Percentiles rank a stretch among this genome's conserved stretches.
These are phyloP conservation scores for Arachis stenosperma DNA, from an alignment of 306 rosid genomes.

Conservation along the genomic window DNA sequence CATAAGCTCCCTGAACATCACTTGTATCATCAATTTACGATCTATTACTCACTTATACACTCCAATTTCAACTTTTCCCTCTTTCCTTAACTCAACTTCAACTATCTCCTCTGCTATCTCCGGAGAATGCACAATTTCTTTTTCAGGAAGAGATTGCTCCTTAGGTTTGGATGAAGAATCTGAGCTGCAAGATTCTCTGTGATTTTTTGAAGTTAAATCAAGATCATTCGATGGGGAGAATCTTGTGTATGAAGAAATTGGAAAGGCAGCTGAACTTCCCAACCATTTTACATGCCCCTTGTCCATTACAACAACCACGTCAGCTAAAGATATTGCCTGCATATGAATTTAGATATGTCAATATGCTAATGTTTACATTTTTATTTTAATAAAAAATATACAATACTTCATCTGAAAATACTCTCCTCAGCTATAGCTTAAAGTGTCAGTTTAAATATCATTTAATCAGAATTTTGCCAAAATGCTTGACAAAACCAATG, in stretches of 20 bases:
- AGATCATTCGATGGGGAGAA: slow-evolving; percentile 78
- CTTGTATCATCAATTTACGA: slow-evolving; percentile 1
- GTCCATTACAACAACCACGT: slow-evolving; percentile 72
- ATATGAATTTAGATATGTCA: slow-evolving; percentile 31
- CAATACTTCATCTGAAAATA: slow-evolving; percentile 12
- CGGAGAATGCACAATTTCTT: slow-evolving; percentile 34
- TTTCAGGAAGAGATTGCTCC: slow-evolving; percentile 44
- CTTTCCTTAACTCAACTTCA: slow-evolving; percentile 82
- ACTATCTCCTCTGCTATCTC: slow-evolving; percentile 57
- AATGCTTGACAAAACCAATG: slow-evolving; percentile 22
- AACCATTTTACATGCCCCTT: slow-evolving; percentile 85
- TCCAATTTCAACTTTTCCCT: slow-evolving; percentile 80
- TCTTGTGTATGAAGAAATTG: slow-evolving; percentile 57
- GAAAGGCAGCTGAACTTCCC: slow-evolving; percentile 62
- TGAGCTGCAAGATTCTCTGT: slow-evolving; percentile 49
- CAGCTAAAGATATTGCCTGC: slow-evolving; percentile 91
- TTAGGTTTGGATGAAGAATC: slow-evolving; percentile 41
- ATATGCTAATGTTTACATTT: slow-evolving; percentile 16
- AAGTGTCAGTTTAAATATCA: slow-evolving; percentile 2
- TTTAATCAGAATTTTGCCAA: neutral
- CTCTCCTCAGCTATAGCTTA: neutral
- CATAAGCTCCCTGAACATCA: slow-evolving; percentile 15
- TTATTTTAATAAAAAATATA: slow-evolving; percentile 18
- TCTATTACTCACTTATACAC: slow-evolving; percentile 76
- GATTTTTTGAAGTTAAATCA: slow-evolving; percentile 50